phyloP scores from a whole-genome alignment of 1,284 basidiomycete species.

The Cryptococcus sp. region DNA sequence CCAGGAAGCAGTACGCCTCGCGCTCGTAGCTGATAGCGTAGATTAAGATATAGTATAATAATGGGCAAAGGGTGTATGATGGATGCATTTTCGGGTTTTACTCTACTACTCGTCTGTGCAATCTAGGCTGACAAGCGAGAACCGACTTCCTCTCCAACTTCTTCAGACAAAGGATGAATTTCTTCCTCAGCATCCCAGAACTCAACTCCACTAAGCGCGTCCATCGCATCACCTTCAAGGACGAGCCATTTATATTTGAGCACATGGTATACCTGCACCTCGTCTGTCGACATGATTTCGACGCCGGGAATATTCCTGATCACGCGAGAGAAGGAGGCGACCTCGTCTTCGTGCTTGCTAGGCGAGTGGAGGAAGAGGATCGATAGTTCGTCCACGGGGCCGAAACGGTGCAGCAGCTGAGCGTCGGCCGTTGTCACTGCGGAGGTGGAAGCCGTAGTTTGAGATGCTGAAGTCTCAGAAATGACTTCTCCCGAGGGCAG shows the following conservation, averaged over 20 bases:
- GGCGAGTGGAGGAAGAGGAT: conserved; percentile 50
- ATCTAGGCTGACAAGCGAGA: background rate
- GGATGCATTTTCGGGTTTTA: no score
- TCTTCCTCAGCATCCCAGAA: conserved; percentile 17
- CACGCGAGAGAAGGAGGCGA: conserved; percentile 25
- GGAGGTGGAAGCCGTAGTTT: background rate
- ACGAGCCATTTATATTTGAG: conserved; percentile 64
- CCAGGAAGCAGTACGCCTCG: no score
- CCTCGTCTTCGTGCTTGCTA: conserved; percentile 21
- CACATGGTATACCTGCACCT: conserved; percentile 73
- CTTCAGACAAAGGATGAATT: conserved; percentile 55
- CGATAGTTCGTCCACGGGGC: conserved; percentile 33
- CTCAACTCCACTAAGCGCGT: conserved; percentile 57
- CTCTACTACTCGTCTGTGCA: no score
- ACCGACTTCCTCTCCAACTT: conserved; percentile 17
- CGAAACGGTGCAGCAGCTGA: conserved; percentile 35
- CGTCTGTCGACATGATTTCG: conserved; percentile 63
- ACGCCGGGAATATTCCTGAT: conserved; percentile 60
- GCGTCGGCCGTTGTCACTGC: conserved; percentile 1
- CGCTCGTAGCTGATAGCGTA: no score
- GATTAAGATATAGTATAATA: no score
- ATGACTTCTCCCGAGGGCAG: background rate
- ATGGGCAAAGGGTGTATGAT: no score
- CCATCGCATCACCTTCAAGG: conserved; percentile 42
- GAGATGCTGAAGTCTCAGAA: conserved; percentile 52